phyloP scores from a whole-genome alignment of 2,329 filamentous ascomycete genomes.

The Phialophora macrospora region DNA sequence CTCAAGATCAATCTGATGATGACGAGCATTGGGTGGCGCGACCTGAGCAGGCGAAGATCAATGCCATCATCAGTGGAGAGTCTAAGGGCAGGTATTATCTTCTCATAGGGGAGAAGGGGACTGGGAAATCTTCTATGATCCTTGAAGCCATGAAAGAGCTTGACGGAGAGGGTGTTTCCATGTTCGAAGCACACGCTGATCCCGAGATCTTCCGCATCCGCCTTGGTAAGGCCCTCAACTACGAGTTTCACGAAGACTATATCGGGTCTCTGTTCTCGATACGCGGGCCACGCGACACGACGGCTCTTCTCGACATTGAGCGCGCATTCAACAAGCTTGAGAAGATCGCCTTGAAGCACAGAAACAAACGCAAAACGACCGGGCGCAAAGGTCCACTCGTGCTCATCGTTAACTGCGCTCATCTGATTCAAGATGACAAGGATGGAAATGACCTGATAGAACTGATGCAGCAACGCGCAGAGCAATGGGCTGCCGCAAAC shows the following conservation, averaged over 20 bases:
- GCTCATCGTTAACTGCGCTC: slow-evolving; percentile 93
- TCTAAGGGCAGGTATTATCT: slow-evolving; percentile 85
- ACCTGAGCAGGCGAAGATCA: slow-evolving; percentile 78
- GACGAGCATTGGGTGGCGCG: slow-evolving; percentile 71
- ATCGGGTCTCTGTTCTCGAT: slow-evolving; percentile 97
- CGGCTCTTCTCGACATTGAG: slow-evolving; percentile 91
- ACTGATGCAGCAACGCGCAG: slow-evolving; percentile 90
- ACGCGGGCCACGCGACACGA: slow-evolving; percentile 86
- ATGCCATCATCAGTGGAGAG: slow-evolving; percentile 78
- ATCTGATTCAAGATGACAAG: slow-evolving; percentile 87
- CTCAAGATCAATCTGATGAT: slow-evolving; percentile 39
- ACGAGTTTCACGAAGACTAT: slow-evolving; percentile 91
- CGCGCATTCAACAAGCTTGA: slow-evolving; percentile 97
- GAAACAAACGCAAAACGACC: slow-evolving; percentile 48
- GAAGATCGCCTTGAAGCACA: slow-evolving; percentile 77
- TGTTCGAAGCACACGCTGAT: slow-evolving; percentile 96
- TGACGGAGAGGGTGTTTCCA: slow-evolving; percentile 84
- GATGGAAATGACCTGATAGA: slow-evolving; percentile 93
- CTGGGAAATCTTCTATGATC: slow-evolving; percentile 95
- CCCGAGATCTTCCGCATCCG: slow-evolving; percentile 92
- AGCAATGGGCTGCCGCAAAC: slow-evolving; percentile 92
- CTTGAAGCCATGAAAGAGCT: slow-evolving; percentile 94
- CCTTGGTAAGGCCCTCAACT: slow-evolving; percentile 91
- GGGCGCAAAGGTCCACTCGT: slow-evolving; percentile 68
- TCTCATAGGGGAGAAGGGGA: slow-evolving; percentile 92